Evolutionary conservation across 2,329 filamentous ascomycete species (phyloP).

Genomic region (Aspergillus tubingensis): DNA sequence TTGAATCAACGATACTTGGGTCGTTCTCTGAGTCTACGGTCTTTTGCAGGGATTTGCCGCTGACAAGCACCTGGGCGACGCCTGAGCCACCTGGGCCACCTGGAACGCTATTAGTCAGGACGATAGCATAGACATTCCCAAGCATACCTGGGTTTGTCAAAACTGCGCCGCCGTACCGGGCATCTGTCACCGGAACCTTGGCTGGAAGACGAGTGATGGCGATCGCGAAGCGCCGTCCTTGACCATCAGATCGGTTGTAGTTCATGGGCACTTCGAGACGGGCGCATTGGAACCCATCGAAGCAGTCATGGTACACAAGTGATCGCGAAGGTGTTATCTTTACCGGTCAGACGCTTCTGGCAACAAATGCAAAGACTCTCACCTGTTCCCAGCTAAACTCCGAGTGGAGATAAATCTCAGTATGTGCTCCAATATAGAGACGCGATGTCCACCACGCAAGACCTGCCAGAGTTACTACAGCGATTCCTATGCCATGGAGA

Average conservation of each 20-base stretch:
- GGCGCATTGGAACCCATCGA: constrained; percentile 51
- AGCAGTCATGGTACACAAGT: constrained; percentile 46
- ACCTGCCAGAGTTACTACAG: constrained; percentile 11
- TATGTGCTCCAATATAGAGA: background rate
- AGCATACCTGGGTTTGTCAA: constrained; percentile 49
- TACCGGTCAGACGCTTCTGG: background rate
- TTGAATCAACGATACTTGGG: constrained; percentile 11
- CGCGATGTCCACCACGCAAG: background rate
- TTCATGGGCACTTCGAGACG: constrained; percentile 53
- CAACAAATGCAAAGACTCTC: background rate
- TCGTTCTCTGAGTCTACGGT: constrained; percentile 38
- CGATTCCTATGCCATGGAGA: background rate
- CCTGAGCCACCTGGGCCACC: constrained; percentile 51
- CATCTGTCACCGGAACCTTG: constrained; percentile 42
- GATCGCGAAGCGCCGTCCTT: constrained; percentile 41
- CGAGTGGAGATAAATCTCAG: no score
- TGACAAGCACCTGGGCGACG: constrained; percentile 34
- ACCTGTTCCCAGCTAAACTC: constrained; percentile 21
- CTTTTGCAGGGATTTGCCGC: constrained; percentile 39
- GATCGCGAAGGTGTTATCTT: constrained; percentile 31
- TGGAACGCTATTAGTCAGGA: constrained; percentile 16
- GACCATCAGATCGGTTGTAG: constrained; percentile 41
- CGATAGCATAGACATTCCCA: background rate
- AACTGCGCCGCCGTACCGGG: constrained; percentile 50
- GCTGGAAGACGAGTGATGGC: constrained; percentile 53